Evolutionary conservation across 192 early-diverging fungal genomes (phyloP).

Genomic region (Helicostylum pulchrum): DNA sequence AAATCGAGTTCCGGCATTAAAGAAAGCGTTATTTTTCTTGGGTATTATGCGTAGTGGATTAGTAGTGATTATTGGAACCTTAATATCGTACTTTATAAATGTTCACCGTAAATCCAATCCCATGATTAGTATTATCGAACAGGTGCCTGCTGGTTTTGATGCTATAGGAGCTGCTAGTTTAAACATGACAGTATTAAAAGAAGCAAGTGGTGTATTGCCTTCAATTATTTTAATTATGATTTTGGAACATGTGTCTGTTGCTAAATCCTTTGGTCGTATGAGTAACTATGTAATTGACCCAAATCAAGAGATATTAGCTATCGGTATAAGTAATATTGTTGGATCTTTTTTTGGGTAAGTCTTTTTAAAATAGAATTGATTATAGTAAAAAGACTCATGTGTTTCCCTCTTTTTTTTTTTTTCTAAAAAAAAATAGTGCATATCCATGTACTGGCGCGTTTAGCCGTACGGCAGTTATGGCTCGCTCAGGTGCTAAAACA

Average conservation of each 20-base stretch:
- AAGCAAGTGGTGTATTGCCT: constrained; percentile 49
- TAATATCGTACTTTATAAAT: constrained; percentile 61
- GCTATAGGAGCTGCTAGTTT: constrained; percentile 54
- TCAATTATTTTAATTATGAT: constrained; percentile 73
- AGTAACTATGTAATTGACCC: constrained; percentile 72
- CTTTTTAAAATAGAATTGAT: neutral
- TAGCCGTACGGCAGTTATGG: constrained; percentile 84
- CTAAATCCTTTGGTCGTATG: constrained; percentile 82
- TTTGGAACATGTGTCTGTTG: constrained; percentile 87
- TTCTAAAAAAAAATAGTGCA: constrained; percentile 43
- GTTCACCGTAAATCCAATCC: constrained; percentile 32
- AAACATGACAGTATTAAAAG: constrained; percentile 47
- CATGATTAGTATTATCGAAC: constrained; percentile 62
- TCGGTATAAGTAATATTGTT: constrained; percentile 81
- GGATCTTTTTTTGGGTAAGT: constrained; percentile 76
- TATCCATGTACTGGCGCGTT: constrained; percentile 92
- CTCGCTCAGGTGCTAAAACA: constrained; percentile 74
- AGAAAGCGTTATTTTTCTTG: constrained; percentile 58
- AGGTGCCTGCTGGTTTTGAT: constrained; percentile 72
- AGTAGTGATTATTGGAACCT: constrained; percentile 68
- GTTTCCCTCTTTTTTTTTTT: neutral
- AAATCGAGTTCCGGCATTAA: constrained; percentile 37
- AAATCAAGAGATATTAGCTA: constrained; percentile 87
- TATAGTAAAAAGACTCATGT: too few species aligned
- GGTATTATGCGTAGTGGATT: constrained; percentile 71